Percentiles rank a stretch among this genome's conserved stretches.
Conservation (phyloP, 1,284 basidiomycete species). For the Agaricales sp. region DNA sequence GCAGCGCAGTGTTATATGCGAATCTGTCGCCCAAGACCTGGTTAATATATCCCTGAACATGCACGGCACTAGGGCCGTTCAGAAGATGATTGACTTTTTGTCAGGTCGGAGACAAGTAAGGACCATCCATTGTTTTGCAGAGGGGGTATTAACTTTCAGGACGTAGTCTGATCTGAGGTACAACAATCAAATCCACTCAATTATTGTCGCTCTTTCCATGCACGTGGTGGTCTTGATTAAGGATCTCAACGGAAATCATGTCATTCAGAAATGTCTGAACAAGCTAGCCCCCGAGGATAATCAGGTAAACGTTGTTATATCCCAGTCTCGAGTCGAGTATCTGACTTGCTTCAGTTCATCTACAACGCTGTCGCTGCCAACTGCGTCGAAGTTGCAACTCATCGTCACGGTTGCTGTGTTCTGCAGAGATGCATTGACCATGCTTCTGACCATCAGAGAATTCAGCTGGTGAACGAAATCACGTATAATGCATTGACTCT, state of each 20-base stretch:
- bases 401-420: constrained; percentile 98
- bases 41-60: constrained; percentile 99
- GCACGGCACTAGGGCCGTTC: constrained; percentile 98
- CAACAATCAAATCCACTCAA: constrained; percentile 89
- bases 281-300: constrained; percentile 97
- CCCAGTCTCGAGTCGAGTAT: too few relatives aligned
- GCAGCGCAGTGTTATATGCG: constrained; percentile 94
- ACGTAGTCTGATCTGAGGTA: constrained; percentile 69
- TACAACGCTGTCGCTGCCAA: constrained; percentile 99
- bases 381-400: constrained; percentile 98
- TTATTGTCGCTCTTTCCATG: constrained; percentile 93
- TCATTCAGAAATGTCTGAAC: constrained; percentile 99
- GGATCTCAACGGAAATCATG: constrained; percentile 99
- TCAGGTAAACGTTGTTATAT: too few relatives aligned
- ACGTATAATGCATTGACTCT: constrained; percentile 96
- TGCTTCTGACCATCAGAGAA: constrained; percentile 89
- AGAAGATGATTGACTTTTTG: constrained; percentile 99
- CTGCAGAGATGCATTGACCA: constrained; percentile 98
- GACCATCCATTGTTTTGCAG: constrained; percentile 20
- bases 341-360: constrained; percentile 74
- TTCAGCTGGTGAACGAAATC: constrained; percentile 98
- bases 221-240: constrained; percentile 99
- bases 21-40: constrained; percentile 93
- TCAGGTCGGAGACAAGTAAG: constrained; percentile 88
- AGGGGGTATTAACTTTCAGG: constrained; percentile 30